A percentile compares a stretch with the other conserved stretches of the same genome.
phyloP scores from a whole-genome alignment of 768 basidiomycete genomes.

The Phaeotremella fagi region DNA sequence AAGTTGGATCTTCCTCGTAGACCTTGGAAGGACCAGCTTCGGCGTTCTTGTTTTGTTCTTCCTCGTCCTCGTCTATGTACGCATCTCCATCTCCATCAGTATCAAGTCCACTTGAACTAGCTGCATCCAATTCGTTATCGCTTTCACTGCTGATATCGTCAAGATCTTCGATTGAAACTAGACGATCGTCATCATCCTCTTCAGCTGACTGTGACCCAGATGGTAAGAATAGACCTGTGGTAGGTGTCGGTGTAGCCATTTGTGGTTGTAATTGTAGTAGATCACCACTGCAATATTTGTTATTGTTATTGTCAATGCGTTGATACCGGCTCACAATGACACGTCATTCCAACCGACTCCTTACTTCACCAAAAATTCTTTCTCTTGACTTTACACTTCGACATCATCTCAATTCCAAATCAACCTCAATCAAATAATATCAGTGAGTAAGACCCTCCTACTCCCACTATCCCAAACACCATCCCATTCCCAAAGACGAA shows the following conservation, averaged over 20 bases:
- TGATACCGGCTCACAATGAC: too few relatives aligned
- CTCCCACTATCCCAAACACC: background rate
- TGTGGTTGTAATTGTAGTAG: too few relatives aligned
- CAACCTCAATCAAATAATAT: background rate
- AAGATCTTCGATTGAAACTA: background rate
- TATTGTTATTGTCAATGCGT: too few relatives aligned
- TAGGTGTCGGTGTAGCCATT: too few relatives aligned
- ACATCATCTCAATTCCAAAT: too few relatives aligned
- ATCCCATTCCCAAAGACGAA: background rate
- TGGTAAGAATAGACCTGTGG: too few relatives aligned
- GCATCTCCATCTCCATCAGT: slow-evolving; percentile 5
- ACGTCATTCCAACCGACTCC: too few relatives aligned
- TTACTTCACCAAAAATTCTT: too few relatives aligned
- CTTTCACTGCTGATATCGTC: background rate
- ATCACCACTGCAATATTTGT: too few relatives aligned
- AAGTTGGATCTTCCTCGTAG: slow-evolving; percentile 11
- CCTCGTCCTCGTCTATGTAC: slow-evolving; percentile 1
- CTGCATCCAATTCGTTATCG: background rate
- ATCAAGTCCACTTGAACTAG: background rate
- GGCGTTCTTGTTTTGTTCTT: slow-evolving; percentile 2
- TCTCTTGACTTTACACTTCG: too few relatives aligned
- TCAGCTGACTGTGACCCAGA: too few relatives aligned
- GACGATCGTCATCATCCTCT: background rate
- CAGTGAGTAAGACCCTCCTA: background rate
- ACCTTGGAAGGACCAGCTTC: slow-evolving; percentile 10